A percentile compares a stretch with the other conserved stretches of the same genome.
phyloP scores from a whole-genome alignment of 2,329 filamentous ascomycete genomes.

The Colletotrichum sp. region DNA sequence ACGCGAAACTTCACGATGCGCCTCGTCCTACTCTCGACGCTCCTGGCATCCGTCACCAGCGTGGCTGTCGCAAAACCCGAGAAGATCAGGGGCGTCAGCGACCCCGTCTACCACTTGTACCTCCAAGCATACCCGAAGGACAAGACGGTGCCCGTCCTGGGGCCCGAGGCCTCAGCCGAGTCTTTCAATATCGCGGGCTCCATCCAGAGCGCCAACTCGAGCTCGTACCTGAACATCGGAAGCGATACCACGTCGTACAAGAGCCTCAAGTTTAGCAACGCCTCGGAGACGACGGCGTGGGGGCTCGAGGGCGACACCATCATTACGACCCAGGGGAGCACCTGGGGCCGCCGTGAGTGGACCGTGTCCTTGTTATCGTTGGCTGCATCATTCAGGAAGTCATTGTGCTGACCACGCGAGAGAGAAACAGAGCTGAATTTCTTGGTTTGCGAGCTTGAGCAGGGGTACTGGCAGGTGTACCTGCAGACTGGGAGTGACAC shows the following conservation, averaged over 20 bases:
- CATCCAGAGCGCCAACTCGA: slow-evolving; percentile 54
- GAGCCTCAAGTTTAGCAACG: slow-evolving; percentile 49
- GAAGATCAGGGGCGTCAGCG: slow-evolving; percentile 53
- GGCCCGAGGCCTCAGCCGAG: slow-evolving; percentile 53
- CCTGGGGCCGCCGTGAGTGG: slow-evolving; percentile 44
- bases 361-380: background rate
- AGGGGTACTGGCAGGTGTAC: slow-evolving; percentile 54
- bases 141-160: slow-evolving; percentile 51
- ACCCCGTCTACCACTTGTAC: slow-evolving; percentile 58
- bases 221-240: slow-evolving; percentile 52
- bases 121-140: slow-evolving; percentile 51
- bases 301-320: slow-evolving; percentile 50
- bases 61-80: slow-evolving; percentile 43
- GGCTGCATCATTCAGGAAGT: background rate
- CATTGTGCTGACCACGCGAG: slow-evolving; percentile 9
- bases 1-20: slow-evolving; percentile 6
- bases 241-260: slow-evolving; percentile 54
- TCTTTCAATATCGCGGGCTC: slow-evolving; percentile 54
- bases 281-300: slow-evolving; percentile 52
- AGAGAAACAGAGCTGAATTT: slow-evolving; percentile 52
- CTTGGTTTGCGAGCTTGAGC: slow-evolving; percentile 49
- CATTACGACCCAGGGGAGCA: slow-evolving; percentile 48
- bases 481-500: slow-evolving; percentile 56
- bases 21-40: slow-evolving; percentile 8
- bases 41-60: background rate